Conservation (phyloP, 345 rosid species). For the Brassica rapa region DNA sequence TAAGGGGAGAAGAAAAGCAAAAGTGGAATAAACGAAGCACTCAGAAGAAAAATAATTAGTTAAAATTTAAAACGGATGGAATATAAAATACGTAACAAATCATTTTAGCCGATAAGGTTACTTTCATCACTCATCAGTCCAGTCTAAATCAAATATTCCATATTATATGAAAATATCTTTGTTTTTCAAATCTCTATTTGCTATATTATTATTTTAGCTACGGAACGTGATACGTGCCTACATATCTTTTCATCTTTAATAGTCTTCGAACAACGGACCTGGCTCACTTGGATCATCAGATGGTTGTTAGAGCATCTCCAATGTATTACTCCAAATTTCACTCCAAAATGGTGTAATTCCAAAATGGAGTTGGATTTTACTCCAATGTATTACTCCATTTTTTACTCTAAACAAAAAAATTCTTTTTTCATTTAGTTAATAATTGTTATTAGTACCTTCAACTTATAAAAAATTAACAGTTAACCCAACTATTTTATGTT, state of each 20-base stretch:
- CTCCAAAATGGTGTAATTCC: too few species aligned
- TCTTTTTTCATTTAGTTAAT: too few species aligned
- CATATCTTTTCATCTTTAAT: not conserved
- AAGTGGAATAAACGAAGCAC: not conserved
- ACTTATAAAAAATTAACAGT: too few species aligned
- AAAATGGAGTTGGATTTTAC: too few species aligned
- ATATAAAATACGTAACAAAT: not conserved
- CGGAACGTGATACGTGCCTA: not conserved
- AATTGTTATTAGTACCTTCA: too few species aligned
- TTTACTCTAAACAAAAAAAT: too few species aligned
- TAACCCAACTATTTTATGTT: too few species aligned
- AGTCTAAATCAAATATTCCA: not conserved
- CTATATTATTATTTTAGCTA: not conserved
- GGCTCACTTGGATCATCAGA: not conserved
- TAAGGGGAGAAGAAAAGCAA: not conserved
- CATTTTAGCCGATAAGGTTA: not conserved
- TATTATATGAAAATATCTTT: not conserved
- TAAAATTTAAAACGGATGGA: not conserved
- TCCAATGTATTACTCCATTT: too few species aligned
- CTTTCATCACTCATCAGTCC: not conserved
- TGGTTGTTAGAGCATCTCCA: too few species aligned
- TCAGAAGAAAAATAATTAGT: not conserved
- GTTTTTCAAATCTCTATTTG: not conserved
- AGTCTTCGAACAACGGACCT: not conserved
- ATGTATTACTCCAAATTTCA: too few species aligned